Base-by-base conservation (phyloP, 148 eudicot species). In the Rhododendron williamsianum region DNA sequence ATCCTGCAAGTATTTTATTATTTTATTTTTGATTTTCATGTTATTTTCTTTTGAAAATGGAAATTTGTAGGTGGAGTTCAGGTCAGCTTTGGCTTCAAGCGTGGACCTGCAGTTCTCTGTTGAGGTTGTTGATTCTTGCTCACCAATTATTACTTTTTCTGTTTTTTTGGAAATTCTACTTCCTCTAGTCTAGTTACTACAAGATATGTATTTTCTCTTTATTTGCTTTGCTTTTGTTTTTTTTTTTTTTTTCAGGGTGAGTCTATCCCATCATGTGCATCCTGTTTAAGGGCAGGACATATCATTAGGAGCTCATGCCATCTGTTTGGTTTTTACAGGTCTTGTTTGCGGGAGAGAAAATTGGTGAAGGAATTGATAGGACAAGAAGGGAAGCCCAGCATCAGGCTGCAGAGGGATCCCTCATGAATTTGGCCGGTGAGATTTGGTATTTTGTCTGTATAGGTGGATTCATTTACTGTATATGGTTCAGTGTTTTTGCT, bases 41-140 rank as follows among this genome's bases (percentile, higher is more conserved):
- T 0, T 65, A 15, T 58, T 86, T 51, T 23, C 45, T 84, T 48
- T 21, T 36, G 27, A 23, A 36, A 19, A 45, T 45, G 21, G 65
- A 43, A 82, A 63, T 54, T 63, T 91, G 87, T 81, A 97, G 99
- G 96, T 92, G 85, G 98, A 94, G 85, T 97, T 93, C 92, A 93
- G 69, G 87, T 87, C 89, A 69, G 87, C 90, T 71, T 81, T 97
- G 89, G 89, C 91, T 73, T 87, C 93, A 79, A 84, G 87, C 56
- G 52, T 87, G 35, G 95, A 92, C 86, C 83, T 96, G 89, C 95
- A 87, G 92, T 94, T 94, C 78, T 88, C 84, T 49, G 85, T 90
- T 74, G 27, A 30, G 30, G 30, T 30, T 30, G 30, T 30, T 30
- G 30, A 30, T 30, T 30, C 30, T 30, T 30, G 30, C 30, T 30